Base-by-base conservation (phyloP, 2,329 filamentous ascomycete genomes). In the Talaromyces sp. region DNA sequence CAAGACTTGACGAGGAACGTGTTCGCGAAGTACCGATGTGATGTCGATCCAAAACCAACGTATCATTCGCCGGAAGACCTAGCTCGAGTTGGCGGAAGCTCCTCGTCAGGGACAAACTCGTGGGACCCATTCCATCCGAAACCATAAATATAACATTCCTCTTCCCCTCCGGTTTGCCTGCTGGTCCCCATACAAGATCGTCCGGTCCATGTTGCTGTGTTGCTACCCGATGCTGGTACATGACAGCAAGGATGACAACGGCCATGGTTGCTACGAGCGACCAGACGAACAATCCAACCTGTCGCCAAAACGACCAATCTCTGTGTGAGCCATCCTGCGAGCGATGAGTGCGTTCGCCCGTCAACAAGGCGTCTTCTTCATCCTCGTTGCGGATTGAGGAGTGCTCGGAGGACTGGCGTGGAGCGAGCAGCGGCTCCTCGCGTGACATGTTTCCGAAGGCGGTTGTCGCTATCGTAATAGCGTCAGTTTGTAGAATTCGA, bases 61-160 rank as follows among this genome's bases (percentile, higher is more conserved):
- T 88, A 72, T 97, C 88, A 72, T 89, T 86, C 70, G 86, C 86
- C 0, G 91, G 89, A n/a, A 96, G 83, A 5, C 85, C 87, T 45
- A 91, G 85, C 63, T 89, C 84, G 70, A 89, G 86, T 78, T 99
- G 95, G 70, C 91, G 88, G 81, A 90, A 99, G 74, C 89, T 91
- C 65, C 95, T 86, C 6, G 95, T 97, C 75, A 99, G 79, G 29
- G 90, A 91, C 63, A 99, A 84, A 71, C 92, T 94, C 8, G 95
- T 92, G 7, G 95, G 95, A 0, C 95, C 95, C 95, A 99, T 99
- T 73, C 95, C 95, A 77, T 99, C 95, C 0, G 92, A 97, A 43
- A 99, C 94, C 95, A 99, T 99, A 83, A 99, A 98, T 72, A 99
- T 90, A 62, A 99, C 84, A 78, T 98, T 99, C 63, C 92, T 87